Evolutionary conservation across 306 rosid genomes (phyloP).

Genomic region (Rosa lucieae): DNA sequence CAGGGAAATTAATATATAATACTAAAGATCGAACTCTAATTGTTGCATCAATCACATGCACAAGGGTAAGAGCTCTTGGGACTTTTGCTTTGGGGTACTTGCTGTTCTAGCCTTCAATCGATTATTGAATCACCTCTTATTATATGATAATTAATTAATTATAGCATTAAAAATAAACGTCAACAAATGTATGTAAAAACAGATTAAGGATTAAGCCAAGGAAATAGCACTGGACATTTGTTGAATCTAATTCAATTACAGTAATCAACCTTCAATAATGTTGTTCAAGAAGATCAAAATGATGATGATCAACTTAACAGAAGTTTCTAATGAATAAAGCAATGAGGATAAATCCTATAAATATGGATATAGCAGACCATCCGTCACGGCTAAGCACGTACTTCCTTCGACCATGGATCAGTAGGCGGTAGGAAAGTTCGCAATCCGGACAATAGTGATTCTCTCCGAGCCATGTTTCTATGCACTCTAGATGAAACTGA

Average conservation of each 20-base stretch:
- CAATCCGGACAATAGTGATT: constrained; percentile 14
- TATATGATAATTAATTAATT: no score
- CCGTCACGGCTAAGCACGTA: neutral
- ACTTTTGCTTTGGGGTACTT: no score
- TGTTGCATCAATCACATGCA: no score
- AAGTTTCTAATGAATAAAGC: neutral
- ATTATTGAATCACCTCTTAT: no score
- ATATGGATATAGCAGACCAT: neutral
- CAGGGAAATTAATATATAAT: neutral
- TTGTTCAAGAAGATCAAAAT: neutral
- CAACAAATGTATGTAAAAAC: no score
- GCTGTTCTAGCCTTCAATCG: no score
- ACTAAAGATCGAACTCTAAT: neutral
- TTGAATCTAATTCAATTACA: neutral
- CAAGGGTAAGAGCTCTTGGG: no score
- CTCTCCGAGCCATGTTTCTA: neutral
- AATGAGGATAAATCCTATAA: neutral
- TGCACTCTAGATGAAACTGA: constrained; percentile 1
- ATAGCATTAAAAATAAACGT: neutral
- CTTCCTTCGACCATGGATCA: neutral
- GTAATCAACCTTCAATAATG: no score
- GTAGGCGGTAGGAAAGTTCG: neutral
- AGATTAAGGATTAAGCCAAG: neutral
- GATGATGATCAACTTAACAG: neutral
- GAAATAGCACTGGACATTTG: neutral